Conservation (phyloP, 176 grass and related monocot species). For the Tuctoria greenei region DNA sequence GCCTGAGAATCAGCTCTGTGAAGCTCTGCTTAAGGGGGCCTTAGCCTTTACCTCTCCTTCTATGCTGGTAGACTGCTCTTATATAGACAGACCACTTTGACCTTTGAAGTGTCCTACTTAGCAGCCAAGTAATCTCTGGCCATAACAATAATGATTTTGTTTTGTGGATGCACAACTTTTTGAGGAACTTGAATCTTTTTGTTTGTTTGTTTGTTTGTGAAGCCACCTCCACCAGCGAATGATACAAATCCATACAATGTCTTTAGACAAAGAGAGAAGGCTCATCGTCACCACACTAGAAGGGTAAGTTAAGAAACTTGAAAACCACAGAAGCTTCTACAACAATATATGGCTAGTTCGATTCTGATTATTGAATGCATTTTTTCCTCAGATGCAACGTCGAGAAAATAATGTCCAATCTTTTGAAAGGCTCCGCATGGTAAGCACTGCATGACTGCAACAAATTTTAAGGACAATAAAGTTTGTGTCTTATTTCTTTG, state of each 20-base stretch:
- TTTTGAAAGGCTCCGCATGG: constrained; percentile 65
- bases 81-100: neutral
- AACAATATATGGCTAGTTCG: neutral
- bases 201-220: constrained; percentile 45
- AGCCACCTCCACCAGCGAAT: constrained; percentile 90
- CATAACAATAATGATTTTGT: neutral
- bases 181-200: constrained; percentile 16
- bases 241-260: constrained; percentile 99
- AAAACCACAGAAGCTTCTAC: neutral
- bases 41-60: neutral
- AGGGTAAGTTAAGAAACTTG: constrained; percentile 51
- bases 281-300: constrained; percentile 89
- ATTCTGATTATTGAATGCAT: neutral
- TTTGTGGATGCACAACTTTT: neutral
- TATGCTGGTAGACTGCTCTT: neutral
- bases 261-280: constrained; percentile 95
- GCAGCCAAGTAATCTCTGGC: neutral
- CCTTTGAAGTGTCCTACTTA: neutral
- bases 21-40: too few species aligned
- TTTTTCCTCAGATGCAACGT: constrained; percentile 65
- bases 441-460: constrained; percentile 18
- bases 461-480: neutral
- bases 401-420: constrained; percentile 73
- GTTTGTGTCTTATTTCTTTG: neutral
- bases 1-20: too few species aligned